Evolutionary conservation across 768 basidiomycete genomes (phyloP), one percentile per base, ranked within the genome.

Genomic region (Dioszegia aurantiaca): DNA sequence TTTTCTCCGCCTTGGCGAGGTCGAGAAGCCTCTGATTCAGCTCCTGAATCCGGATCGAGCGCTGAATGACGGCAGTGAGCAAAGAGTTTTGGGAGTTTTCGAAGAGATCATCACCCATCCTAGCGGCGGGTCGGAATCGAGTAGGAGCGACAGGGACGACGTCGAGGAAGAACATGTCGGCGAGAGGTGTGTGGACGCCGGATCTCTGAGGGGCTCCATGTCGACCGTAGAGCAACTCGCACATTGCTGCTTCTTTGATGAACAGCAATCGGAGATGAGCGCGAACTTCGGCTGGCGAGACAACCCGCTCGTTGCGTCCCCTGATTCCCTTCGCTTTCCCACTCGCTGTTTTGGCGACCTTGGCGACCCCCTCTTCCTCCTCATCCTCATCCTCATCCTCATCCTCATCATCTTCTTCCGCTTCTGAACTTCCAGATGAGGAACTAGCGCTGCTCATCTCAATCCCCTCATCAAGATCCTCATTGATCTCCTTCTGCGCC

Each of bases 81-180:
- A 94, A 83, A 67, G 90, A 88, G 74, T 99, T 99, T 66, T 98
- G 94, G 0, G 91, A 85, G 77, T 97, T 92, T 73, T 99, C 95
- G 77, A 98, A 97, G 0, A 95, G 81, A 42, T 85, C 86, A 55
- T 93, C 95, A 53, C 86, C 89, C 86, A 98, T 83, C 70, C 86
- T 87, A 2, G 90, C 83, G 2, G 95, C 88, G 3, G 95, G 95
- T 44, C 95, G 86, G 81, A 98, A 99, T 33, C 94, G 88, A 6
- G 90, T 94, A 16, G 95, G 95, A 16, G 92, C 83, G 19, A 98
- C 88, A 28, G 90, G 85, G 21, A 99, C 76, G 52, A 89, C 90
- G 31, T 93, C 89, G 80, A 97, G 80, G 81, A 99, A 99, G 78
- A 98, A 98, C 84, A 98, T 91, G 74, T 98, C 95, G 42, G 92